These are phyloP conservation scores for Peniophora sp. DNA, from an alignment of 1,284 basidiomycete species.

Conservation along the genomic window DNA sequence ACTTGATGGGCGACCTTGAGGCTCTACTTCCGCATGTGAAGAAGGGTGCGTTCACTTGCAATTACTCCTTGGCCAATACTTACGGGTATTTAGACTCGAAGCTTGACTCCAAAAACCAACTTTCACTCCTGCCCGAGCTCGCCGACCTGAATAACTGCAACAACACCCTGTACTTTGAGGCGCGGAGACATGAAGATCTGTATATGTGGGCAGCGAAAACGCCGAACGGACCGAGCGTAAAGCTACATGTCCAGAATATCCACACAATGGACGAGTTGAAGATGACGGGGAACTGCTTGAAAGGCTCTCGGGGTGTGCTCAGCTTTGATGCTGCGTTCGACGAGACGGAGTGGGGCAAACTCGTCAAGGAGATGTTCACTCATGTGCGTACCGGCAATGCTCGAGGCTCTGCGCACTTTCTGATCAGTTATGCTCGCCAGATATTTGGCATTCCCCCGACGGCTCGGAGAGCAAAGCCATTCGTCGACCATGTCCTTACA, in stretches of 20 bases:
- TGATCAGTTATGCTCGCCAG: conserved; percentile 30
- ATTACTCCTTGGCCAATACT: not conserved
- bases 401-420: not conserved
- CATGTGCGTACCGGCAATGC: conserved; percentile 57
- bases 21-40: conserved; percentile 91
- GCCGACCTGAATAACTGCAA: conserved; percentile 98
- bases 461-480: conserved; percentile 90
- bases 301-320: conserved; percentile 88
- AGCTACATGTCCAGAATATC: conserved; percentile 96
- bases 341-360: conserved; percentile 77
- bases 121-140: conserved; percentile 91
- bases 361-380: conserved; percentile 94
- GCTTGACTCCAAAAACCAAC: conserved; percentile 94
- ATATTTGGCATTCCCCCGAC: conserved; percentile 92
- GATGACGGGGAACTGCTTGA: conserved; percentile 98
- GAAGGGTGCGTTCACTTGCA: conserved; percentile 60
- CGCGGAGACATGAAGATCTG: conserved; percentile 90
- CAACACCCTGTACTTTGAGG: conserved; percentile 97
- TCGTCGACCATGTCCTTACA: conserved; percentile 95
- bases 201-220: conserved; percentile 97
- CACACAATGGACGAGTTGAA: conserved; percentile 99
- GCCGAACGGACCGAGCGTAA: conserved; percentile 95
- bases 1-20: conserved; percentile 94
- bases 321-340: conserved; percentile 94
- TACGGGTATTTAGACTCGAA: conserved; percentile 67